phyloP scores from a whole-genome alignment of 1,284 basidiomycete genomes.

The Sporisorium sorghi region DNA sequence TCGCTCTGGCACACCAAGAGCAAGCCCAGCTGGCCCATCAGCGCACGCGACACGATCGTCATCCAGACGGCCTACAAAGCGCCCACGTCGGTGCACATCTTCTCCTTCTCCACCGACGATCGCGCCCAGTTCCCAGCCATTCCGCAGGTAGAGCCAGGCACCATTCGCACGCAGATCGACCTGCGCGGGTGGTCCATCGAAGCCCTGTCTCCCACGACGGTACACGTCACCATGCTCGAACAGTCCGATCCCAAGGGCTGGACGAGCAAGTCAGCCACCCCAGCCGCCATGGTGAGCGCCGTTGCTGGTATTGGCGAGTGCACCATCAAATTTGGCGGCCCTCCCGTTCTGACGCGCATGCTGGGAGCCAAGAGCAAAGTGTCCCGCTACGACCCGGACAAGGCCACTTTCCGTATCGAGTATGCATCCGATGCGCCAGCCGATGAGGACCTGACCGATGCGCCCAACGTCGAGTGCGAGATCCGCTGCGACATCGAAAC shows the following conservation, averaged over 20 bases:
- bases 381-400: slow-evolving; percentile 87
- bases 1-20: slow-evolving; percentile 71
- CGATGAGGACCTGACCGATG: slow-evolving; percentile 32
- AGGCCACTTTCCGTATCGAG: slow-evolving; percentile 82
- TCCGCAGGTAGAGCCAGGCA: slow-evolving; percentile 76
- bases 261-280: slow-evolving; percentile 93
- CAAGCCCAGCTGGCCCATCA: slow-evolving; percentile 60
- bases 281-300: slow-evolving; percentile 79
- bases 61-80: slow-evolving; percentile 98
- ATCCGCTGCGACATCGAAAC: slow-evolving; percentile 92
- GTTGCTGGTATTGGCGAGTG: slow-evolving; percentile 92
- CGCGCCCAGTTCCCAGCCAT: slow-evolving; percentile 84
- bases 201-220: slow-evolving; percentile 92
- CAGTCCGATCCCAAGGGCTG: slow-evolving; percentile 97
- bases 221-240: slow-evolving; percentile 91
- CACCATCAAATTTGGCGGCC: slow-evolving; percentile 90
- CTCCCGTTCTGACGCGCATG: slow-evolving; percentile 86
- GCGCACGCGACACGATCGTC: slow-evolving; percentile 86
- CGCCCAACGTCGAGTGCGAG: slow-evolving; percentile 85
- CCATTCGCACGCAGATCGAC: slow-evolving; percentile 93
- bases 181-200: slow-evolving; percentile 98
- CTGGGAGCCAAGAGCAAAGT: slow-evolving; percentile 80
- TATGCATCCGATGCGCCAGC: slow-evolving; percentile 75
- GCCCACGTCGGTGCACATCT: slow-evolving; percentile 88
- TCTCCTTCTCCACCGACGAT: slow-evolving; percentile 93